Base-by-base conservation (phyloP, 371 early-diverging fungal species). In the Mortierella sp. region DNA sequence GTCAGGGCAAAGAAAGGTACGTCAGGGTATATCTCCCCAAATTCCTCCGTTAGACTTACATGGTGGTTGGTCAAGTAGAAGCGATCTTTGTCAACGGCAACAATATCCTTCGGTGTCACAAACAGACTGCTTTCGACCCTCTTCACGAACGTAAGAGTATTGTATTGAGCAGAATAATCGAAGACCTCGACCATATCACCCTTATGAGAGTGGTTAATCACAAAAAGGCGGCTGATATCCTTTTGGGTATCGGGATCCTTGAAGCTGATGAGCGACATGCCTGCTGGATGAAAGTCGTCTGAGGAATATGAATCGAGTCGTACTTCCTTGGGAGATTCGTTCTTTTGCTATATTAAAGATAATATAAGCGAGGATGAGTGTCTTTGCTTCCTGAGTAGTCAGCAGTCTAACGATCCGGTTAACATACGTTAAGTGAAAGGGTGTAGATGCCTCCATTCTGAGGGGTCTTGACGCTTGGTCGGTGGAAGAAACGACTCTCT, bases 1-100 rank as follows among this genome's bases (percentile, higher is more conserved):
- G 30, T 61, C 24, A 37, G 27, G 23, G 26, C 6, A 6, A 14
- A 9, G 42, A 39, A 37, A 12, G 41, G 39, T 6, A 34, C 2
- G n/a, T n/a, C n/a, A n/a, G n/a, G n/a, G n/a, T n/a, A n/a, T n/a
- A n/a, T n/a, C n/a, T n/a, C n/a, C 21, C 1, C 43, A 56, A 41
- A 32, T 9, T 2, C n/a, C n/a, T 11, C 19, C 15, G n/a, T 12
- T 21, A 27, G 39, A 21, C 53, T 65, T 73, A 68, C 75, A 66
- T 75, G 67, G 17, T 64, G 64, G 44, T 75, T 75, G n/a, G 68
- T 68, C 19, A 75, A 26, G 24, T 68, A 75, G 59, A 75, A 75
- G 8, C 68, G 63, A 4, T 75, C 69, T 32, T 59, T 55, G 44
- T 66, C 75, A 24, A 75, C 44, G 6, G 75, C 75, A 15, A 62